phyloP scores from a whole-genome alignment of 495 filamentous ascomycete species.

The Neurospora sp. region DNA sequence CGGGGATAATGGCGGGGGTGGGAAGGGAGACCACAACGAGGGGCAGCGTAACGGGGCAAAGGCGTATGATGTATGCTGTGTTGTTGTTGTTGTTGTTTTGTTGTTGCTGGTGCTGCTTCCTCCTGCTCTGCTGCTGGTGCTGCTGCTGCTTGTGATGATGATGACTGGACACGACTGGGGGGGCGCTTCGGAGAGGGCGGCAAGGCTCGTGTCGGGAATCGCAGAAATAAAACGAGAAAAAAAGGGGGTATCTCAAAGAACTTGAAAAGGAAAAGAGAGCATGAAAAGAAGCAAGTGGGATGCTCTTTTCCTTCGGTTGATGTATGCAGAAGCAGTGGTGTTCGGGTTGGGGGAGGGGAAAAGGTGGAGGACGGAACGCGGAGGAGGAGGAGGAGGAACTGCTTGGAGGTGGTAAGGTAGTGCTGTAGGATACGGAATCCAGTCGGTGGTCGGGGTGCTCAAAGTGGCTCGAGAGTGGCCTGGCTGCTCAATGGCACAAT shows the following conservation, averaged over 20 bases:
- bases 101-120: background rate
- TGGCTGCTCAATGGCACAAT: background rate
- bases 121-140: background rate
- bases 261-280: conserved; percentile 18
- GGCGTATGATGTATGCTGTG: conserved; percentile 1
- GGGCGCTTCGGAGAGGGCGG: background rate
- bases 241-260: conserved; percentile 24
- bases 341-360: conserved; percentile 21
- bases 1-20: background rate
- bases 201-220: conserved; percentile 5
- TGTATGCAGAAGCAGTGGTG: conserved; percentile 20
- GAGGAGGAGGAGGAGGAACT: conserved; percentile 24
- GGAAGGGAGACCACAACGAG: background rate
- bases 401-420: conserved; percentile 5
- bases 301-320: conserved; percentile 27
- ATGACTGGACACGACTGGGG: background rate
- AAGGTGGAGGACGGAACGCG: conserved; percentile 31
- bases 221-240: conserved; percentile 15
- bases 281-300: conserved; percentile 23
- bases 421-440: background rate
- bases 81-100: background rate
- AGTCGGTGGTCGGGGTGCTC: background rate
- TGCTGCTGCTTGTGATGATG: background rate
- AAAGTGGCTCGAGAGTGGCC: background rate
- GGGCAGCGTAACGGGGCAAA: background rate